Conservation (phyloP, 2,329 filamentous ascomycete species). For the Annulohypoxylon truncatum region DNA sequence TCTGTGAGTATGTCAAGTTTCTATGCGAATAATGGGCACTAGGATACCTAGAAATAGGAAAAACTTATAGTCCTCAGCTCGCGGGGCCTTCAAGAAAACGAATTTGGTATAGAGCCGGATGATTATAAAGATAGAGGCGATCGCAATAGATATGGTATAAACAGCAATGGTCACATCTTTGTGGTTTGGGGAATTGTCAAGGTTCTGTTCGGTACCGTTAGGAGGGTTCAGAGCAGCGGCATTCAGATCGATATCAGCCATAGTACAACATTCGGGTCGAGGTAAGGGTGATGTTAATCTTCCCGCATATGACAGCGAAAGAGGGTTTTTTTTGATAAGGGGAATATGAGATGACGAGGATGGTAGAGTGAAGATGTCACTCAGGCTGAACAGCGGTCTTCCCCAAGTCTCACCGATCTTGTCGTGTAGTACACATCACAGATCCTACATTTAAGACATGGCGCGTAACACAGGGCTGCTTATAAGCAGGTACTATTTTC, state of each 20-base stretch:
- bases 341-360: too few relatives aligned
- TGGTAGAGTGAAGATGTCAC: too few relatives aligned
- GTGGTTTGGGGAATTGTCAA: conserved; percentile 10
- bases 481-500: too few relatives aligned
- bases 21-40: not conserved
- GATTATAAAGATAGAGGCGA: conserved; percentile 1
- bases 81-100: not conserved
- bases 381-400: too few relatives aligned
- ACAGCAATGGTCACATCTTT: not conserved
- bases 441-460: too few relatives aligned
- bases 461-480: too few relatives aligned
- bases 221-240: conserved; percentile 1
- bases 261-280: too few relatives aligned
- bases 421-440: too few relatives aligned
- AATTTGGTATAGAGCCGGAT: conserved; percentile 8
- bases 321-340: too few relatives aligned
- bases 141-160: not conserved
- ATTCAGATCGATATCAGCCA: not conserved
- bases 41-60: not conserved
- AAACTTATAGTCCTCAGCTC: conserved; percentile 1
- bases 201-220: conserved; percentile 1
- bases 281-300: too few relatives aligned
- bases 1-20: not conserved
- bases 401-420: too few relatives aligned
- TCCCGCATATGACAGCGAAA: too few relatives aligned